Percentiles rank a stretch among this genome's conserved stretches.
These are phyloP conservation scores for Adenanthera pavonina DNA, from an alignment of 306 rosid species.

Conservation along the genomic window DNA sequence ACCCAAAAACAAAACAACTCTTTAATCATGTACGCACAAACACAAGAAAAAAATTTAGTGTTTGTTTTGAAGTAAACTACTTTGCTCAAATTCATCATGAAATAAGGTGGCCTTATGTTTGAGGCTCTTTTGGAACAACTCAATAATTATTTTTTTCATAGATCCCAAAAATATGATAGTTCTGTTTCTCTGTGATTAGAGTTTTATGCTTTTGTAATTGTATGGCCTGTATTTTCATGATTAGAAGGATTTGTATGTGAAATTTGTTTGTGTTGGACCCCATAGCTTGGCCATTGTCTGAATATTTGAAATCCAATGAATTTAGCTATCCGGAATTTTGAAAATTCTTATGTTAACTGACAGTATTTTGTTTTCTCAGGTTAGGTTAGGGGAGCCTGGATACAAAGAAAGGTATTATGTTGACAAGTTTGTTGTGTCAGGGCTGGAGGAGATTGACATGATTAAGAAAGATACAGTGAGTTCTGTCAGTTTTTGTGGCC, in stretches of 20 bases:
- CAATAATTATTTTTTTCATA: background rate
- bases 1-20: no score
- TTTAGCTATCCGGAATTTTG: constrained; percentile 22
- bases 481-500: constrained; percentile 26
- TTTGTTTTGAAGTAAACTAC: constrained; percentile 15
- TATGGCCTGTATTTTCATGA: constrained; percentile 17
- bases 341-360: background rate
- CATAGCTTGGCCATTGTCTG: constrained; percentile 17
- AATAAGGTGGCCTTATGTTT: background rate
- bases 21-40: background rate
- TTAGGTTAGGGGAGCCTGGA: constrained; percentile 95
- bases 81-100: background rate
- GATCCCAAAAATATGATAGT: background rate
- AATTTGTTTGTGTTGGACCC: constrained; percentile 14
- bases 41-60: background rate
- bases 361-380: constrained; percentile 54
- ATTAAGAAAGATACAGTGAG: constrained; percentile 65
- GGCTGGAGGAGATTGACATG: constrained; percentile 65
- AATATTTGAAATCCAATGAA: constrained; percentile 14
- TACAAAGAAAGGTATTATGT: constrained; percentile 93
- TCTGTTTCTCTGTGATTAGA: constrained; percentile 23
- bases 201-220: constrained; percentile 15
- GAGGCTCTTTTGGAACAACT: constrained; percentile 18
- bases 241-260: constrained; percentile 16
- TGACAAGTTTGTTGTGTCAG: constrained; percentile 77